These are phyloP conservation scores for Cadophora sp. DNA, from an alignment of 2,329 filamentous ascomycete genomes.

Conservation along the genomic window DNA sequence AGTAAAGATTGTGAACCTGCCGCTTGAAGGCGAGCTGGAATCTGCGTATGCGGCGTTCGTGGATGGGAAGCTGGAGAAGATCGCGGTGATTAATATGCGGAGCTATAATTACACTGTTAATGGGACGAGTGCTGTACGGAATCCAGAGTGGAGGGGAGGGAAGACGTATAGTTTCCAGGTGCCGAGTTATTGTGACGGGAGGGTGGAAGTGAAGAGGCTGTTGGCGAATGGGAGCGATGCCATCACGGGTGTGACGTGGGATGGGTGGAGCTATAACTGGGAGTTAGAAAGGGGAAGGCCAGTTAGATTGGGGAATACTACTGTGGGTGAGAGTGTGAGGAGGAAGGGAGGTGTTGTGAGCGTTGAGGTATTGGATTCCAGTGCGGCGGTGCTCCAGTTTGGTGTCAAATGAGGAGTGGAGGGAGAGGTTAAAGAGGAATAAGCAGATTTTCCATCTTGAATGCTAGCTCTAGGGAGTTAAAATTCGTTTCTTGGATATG, in stretches of 20 bases:
- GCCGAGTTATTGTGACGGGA: conserved; percentile 32
- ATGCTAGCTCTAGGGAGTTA: too few species aligned
- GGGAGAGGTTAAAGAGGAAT: not conserved
- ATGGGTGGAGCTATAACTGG: conserved; percentile 67
- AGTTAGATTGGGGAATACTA: conserved; percentile 61
- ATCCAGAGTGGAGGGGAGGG: conserved; percentile 44
- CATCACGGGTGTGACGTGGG: conserved; percentile 65
- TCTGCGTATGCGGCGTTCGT: conserved; percentile 64
- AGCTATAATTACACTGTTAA: conserved; percentile 64
- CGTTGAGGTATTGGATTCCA: conserved; percentile 52
- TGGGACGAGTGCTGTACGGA: conserved; percentile 44
- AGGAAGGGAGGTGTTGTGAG: conserved; percentile 48
- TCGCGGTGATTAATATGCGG: conserved; percentile 64
- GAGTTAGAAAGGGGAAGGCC: conserved; percentile 62
- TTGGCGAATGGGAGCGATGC: conserved; percentile 69
- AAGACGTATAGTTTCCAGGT: conserved; percentile 53
- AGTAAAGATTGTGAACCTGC: conserved; percentile 57
- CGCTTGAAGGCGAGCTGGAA: conserved; percentile 48
- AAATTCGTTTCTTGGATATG: too few species aligned
- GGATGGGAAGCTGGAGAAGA: conserved; percentile 50
- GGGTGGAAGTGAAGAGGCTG: conserved; percentile 54
- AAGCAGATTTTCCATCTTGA: too few species aligned
- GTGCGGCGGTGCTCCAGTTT: conserved; percentile 44
- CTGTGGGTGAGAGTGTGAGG: conserved; percentile 53
- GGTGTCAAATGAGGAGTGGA: not conserved